Base-by-base conservation (phyloP, 73 alveolate genomes). In the Breviolum minutum region DNA sequence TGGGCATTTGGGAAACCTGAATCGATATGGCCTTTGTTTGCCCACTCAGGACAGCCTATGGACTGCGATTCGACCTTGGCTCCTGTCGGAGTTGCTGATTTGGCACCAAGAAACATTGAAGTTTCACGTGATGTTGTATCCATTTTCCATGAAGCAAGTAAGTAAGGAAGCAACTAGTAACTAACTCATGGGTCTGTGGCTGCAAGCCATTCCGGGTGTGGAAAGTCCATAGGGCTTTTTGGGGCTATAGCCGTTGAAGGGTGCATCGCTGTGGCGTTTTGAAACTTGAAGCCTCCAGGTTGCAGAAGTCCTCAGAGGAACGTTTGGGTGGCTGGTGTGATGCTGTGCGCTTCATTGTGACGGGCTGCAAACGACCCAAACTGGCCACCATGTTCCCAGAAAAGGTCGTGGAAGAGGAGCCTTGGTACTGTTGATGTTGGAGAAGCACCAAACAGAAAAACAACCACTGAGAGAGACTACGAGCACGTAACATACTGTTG, bases 271-370 rank as follows among this genome's bases (percentile, higher is more conserved):
- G n/a, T 22, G 77, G 24, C 77, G n/a, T n/a, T 68, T 68, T 22
- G 77, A 17, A 9, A 1, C 26, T 24, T 79, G 64, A 61, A 17
- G 74, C 11, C 2, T 26, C 62, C 76, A 83, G 92, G 92, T n/a
- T 92, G 98, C 98, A 92, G 81, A 88, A 92, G 22, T 60, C 91
- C 29, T 92, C 98, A 26, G 98, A 92, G 68, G 98, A 92, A 60
- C 98, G 98, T 22, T 66, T 92, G 29, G 98, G 91, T 40, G 87
- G 81, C 81, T 92, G 98, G 98, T 92, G 98, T 66, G 98, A 92
- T 16, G 98, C 91, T 3, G 91, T 76, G 86, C 98, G 98, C 69
- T 92, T 60, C 91, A 74, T 92, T 22, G 98, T 81, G 54, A 92
- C 98, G 3, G 98, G 98, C 81, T 74, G 87, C 80, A 13, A 32